Base-by-base conservation (phyloP, 805 yeast species). In the Candida stauntonica region DNA sequence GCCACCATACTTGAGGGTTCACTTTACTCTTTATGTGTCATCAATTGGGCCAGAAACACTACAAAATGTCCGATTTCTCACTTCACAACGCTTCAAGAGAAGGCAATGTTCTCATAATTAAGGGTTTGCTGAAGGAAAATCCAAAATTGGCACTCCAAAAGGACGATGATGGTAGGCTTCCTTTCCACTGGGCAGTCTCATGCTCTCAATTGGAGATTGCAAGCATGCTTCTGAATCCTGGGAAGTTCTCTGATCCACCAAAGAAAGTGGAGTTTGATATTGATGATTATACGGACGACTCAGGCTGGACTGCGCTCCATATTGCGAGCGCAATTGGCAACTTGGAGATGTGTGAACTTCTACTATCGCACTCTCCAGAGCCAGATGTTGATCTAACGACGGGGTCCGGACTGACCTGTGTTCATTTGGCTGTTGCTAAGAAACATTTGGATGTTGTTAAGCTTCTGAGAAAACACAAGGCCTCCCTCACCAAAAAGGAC, bases 271-370 rank as follows among this genome's bases (percentile, higher is more conserved):
- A 66, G 24, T 61, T 73, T 17, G 91, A 86, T 46, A 57, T 87
- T 11, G 93, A 87, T 54, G 84, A 81, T 3, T 57, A 69, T 50
- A 51, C 54, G 0, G 98, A 89, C 57, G 80, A 73, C 15, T 69
- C 89, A 9, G 95, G 95, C 1, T 89, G 96, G 96, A 81, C 91
- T 0, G 87, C 94, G 1, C 52, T 86, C 24, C 97, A 89, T 59
- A 79, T 91, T 36, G 87, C 93, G 0, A 72, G 84, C 0, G 75
- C 96, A 0, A 67, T 81, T 3, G 96, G 96, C 0, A 74, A 77
- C 50, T 49, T 67, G 17, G 68, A 66, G 6, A 70, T 81, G 7
- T 50, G 86, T 4, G 64, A 71, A 8, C 51, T 66, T 31, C 53
- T 87, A n/a, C 63, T 78, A 47, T 61, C 57, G 0, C 66, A 69